Evolutionary conservation across 768 basidiomycete species (phyloP).

Genomic region (Kwoniella pini): DNA sequence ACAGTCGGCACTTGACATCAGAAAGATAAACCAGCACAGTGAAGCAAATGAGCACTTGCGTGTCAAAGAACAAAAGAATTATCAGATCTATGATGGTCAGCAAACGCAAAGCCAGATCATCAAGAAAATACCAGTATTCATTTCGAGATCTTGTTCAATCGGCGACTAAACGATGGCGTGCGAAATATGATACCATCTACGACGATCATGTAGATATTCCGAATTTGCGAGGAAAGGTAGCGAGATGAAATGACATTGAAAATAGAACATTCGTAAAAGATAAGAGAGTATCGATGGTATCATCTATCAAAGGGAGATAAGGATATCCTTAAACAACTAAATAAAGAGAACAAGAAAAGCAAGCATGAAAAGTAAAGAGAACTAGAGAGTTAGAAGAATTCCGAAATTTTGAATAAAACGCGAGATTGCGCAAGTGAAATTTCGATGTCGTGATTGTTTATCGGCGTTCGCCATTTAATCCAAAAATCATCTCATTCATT

Average conservation of each 20-base stretch:
- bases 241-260: neutral
- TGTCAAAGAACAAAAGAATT: neutral
- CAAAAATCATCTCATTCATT: too few species aligned
- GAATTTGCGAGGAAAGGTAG: neutral
- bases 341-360: neutral
- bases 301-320: neutral
- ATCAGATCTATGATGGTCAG: too few species aligned
- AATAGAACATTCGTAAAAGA: too few species aligned
- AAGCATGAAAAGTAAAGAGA: neutral
- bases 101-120: too few species aligned
- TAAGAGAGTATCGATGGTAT: neutral
- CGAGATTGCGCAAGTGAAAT: neutral
- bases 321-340: neutral
- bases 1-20: too few species aligned
- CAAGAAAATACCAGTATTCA: too few species aligned
- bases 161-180: too few species aligned
- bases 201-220: neutral
- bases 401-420: neutral
- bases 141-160: too few species aligned
- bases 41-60: neutral
- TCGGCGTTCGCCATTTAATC: conserved; percentile 9
- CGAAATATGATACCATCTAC: too few species aligned
- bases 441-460: neutral
- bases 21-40: too few species aligned
- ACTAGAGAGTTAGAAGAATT: neutral